Conservation (phyloP, 2,329 filamentous ascomycete species). For the Sporothrix sp. region DNA sequence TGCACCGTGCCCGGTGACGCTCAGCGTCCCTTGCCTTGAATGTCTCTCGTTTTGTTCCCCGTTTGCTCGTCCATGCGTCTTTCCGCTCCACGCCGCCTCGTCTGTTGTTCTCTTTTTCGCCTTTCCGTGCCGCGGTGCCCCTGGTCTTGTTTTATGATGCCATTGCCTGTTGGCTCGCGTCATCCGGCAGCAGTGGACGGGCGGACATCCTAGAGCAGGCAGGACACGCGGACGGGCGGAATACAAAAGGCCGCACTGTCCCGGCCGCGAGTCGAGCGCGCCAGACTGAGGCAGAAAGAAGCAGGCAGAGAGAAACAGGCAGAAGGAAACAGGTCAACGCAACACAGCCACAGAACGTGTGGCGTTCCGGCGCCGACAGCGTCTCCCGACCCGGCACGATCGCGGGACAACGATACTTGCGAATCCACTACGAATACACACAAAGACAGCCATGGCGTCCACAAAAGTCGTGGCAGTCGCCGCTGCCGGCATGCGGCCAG, state of each 20-base stretch:
- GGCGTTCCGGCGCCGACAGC: too few species aligned
- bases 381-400: too few species aligned
- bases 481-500: conserved; percentile 11
- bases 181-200: conserved; percentile 7
- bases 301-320: neutral
- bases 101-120: too few species aligned
- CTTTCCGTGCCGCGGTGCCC: too few species aligned
- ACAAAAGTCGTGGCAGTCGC: conserved; percentile 1
- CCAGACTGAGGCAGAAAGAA: neutral
- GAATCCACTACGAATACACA: neutral
- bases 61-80: neutral
- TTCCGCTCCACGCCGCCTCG: neutral
- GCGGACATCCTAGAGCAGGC: neutral
- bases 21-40: neutral
- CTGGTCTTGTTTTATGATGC: conserved; percentile 10
- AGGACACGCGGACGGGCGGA: neutral
- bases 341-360: too few species aligned
- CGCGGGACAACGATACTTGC: too few species aligned
- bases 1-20: too few species aligned
- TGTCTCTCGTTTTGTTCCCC: neutral
- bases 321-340: too few species aligned
- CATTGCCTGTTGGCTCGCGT: conserved; percentile 11
- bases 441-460: conserved; percentile 6
- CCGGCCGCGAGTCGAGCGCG: too few species aligned
- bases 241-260: neutral